Base-by-base conservation (phyloP, 2,329 filamentous ascomycete species). In the Venturia pyrina region DNA sequence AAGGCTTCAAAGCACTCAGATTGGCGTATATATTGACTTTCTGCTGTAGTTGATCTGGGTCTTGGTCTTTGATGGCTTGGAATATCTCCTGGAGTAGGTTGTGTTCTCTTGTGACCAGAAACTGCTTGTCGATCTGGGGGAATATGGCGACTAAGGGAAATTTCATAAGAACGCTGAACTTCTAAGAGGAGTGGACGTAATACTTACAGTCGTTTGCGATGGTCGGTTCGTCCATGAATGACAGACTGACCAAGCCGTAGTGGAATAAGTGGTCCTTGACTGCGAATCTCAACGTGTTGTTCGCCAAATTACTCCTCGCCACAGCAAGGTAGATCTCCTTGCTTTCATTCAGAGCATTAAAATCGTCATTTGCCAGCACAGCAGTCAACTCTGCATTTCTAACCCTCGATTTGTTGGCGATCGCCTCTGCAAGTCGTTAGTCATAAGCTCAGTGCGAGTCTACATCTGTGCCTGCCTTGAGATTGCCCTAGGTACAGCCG, bases 191-290 rank as follows among this genome's bases (percentile, higher is more conserved):
- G 34, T 8, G 11, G 11, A 7, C 11, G 37, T 40, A 40, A 11
- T 40, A 37, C 32, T 37, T 73, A 8, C 72, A 72, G 53, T 76
- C 74, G n/a, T 65, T 41, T 3, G 37, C 34, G 19, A 59, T 65
- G 5, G 63, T 57, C 5, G 34, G 46, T 44, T 59, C 34, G 17
- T 41, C 40, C 24, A 57, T 37, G 43, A 41, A 41, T 5, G n/a
- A 28, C 15, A 88, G 87, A 74, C 96, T 91, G 73, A 89, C 82
- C 65, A 96, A 66, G 79, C 92, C 93, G 0, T 91, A 91, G 80
- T 97, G 96, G 73, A 98, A 83, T 73, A 97, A 88, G 79, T 97
- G 97, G 70, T 97, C 92, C 78, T 97, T 98, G 69, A 98, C 91
- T 61, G 87, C 91, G 85, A 91, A 96, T 75, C 88, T 90, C 90